phyloP scores from a whole-genome alignment of 441 rosid species.

The Dalechampia spathulata region DNA sequence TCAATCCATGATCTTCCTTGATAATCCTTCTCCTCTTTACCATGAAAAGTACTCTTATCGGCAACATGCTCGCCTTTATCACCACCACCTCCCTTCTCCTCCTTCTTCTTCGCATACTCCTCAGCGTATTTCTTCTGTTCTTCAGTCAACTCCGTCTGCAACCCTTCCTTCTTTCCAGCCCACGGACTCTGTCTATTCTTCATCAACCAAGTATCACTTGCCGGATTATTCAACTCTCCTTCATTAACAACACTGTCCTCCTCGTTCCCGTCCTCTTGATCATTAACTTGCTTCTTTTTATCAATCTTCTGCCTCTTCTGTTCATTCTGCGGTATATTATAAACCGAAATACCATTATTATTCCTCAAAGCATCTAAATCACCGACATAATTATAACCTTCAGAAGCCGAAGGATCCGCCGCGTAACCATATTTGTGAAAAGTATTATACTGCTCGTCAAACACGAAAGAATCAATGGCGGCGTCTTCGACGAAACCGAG shows the following conservation, averaged over 20 bases:
- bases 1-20: constrained; percentile 98
- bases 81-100: constrained; percentile 67
- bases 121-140: constrained; percentile 98
- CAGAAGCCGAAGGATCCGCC: constrained; percentile 62
- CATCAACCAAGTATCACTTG: constrained; percentile 64
- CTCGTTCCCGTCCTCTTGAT: constrained; percentile 28
- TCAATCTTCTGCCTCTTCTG: constrained; percentile 76
- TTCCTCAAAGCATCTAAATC: constrained; percentile 61
- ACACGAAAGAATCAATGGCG: constrained; percentile 68
- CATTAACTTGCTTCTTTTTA: constrained; percentile 40
- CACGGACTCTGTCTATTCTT: constrained; percentile 91
- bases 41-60: constrained; percentile 94
- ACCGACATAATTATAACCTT: constrained; percentile 63
- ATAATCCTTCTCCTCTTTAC: constrained; percentile 92
- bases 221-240: constrained; percentile 68
- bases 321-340: constrained; percentile 72
- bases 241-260: constrained; percentile 22
- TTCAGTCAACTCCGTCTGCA: constrained; percentile 77
- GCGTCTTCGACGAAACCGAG: constrained; percentile 96
- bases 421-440: constrained; percentile 89
- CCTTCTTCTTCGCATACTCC: constrained; percentile 92
- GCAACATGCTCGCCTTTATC: constrained; percentile 74
- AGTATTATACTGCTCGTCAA: constrained; percentile 94
- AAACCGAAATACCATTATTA: constrained; percentile 75
- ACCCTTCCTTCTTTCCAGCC: constrained; percentile 91